These are phyloP conservation scores for Pulveroboletus sp. DNA, from an alignment of 768 basidiomycete species.

Conservation along the genomic window DNA sequence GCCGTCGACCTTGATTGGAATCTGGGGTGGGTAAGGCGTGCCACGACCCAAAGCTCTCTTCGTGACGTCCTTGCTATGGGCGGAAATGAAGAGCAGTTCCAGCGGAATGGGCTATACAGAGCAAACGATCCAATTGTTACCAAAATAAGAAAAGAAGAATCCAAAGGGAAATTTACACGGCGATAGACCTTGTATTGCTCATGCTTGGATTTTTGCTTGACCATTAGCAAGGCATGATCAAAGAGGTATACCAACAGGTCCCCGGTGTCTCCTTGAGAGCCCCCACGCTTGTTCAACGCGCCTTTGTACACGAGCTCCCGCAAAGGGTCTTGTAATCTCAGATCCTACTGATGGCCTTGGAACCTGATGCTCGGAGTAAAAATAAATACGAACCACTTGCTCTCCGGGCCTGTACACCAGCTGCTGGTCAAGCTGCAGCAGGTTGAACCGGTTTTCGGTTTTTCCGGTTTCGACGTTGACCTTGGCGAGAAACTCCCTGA, in stretches of 20 bases:
- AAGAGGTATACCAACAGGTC: slow-evolving; percentile 94
- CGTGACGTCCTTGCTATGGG: slow-evolving; percentile 48
- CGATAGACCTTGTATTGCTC: slow-evolving; percentile 94
- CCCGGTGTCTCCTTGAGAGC: slow-evolving; percentile 70
- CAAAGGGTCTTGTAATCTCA: slow-evolving; percentile 82
- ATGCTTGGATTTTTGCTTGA: slow-evolving; percentile 89
- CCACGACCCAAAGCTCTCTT: slow-evolving; percentile 41
- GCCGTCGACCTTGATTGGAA: slow-evolving; percentile 52
- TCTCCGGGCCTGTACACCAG: slow-evolving; percentile 88
- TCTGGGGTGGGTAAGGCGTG: slow-evolving; percentile 43
- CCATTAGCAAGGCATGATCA: slow-evolving; percentile 94
- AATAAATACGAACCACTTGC: slow-evolving; percentile 63
- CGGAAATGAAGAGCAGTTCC: slow-evolving; percentile 82
- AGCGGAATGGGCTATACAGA: slow-evolving; percentile 86
- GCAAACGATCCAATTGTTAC: slow-evolving; percentile 3
- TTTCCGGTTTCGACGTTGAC: slow-evolving; percentile 95
- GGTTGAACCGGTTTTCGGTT: slow-evolving; percentile 94
- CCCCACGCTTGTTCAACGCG: slow-evolving; percentile 78
- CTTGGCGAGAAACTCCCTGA: slow-evolving; percentile 79
- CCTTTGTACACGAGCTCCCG: slow-evolving; percentile 93
- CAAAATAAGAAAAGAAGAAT: slow-evolving; percentile 1
- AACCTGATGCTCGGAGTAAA: background rate
- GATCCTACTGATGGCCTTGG: slow-evolving; percentile 43
- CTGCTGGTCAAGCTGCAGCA: slow-evolving; percentile 91
- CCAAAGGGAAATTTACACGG: slow-evolving; percentile 53